Conservation (phyloP, 257 asterid species). For the Solanum habrochaites region DNA sequence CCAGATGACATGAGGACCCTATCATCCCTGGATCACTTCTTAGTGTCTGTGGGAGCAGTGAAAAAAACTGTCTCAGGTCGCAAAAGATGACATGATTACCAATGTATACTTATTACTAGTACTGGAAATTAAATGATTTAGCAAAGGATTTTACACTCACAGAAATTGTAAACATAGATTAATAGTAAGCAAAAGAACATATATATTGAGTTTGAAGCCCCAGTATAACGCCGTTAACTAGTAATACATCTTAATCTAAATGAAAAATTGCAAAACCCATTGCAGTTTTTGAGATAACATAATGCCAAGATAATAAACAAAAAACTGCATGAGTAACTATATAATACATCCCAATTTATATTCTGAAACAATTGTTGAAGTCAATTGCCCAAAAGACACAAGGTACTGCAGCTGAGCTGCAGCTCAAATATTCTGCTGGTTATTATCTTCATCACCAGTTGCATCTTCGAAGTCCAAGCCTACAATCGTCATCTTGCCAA, state of each 20-base stretch:
- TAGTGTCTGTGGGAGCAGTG: constrained; percentile 87
- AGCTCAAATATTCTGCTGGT: constrained; percentile 5
- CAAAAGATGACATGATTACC: constrained; percentile 21
- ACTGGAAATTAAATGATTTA: neutral
- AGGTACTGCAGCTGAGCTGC: neutral
- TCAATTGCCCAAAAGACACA: neutral
- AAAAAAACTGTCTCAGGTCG: constrained; percentile 92
- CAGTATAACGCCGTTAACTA: neutral
- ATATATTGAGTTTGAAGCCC: neutral
- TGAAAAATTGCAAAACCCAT: neutral
- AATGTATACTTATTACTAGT: neutral
- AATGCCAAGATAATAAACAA: neutral
- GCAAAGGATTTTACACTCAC: neutral
- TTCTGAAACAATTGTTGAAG: neutral
- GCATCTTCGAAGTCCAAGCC: constrained; percentile 60
- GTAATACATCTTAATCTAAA: neutral
- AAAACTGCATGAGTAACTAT: neutral
- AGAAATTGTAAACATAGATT: neutral
- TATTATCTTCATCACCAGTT: constrained; percentile 16
- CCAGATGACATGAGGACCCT: constrained; percentile 95
- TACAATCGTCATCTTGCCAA: constrained; percentile 68
- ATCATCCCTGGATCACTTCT: constrained; percentile 84
- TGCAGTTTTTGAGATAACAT: neutral
- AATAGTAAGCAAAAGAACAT: neutral
- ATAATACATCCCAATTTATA: neutral